A percentile compares a stretch with the other conserved stretches of the same genome.
Conservation (phyloP, 768 basidiomycete species). For the Phanerochaete carnosa region DNA sequence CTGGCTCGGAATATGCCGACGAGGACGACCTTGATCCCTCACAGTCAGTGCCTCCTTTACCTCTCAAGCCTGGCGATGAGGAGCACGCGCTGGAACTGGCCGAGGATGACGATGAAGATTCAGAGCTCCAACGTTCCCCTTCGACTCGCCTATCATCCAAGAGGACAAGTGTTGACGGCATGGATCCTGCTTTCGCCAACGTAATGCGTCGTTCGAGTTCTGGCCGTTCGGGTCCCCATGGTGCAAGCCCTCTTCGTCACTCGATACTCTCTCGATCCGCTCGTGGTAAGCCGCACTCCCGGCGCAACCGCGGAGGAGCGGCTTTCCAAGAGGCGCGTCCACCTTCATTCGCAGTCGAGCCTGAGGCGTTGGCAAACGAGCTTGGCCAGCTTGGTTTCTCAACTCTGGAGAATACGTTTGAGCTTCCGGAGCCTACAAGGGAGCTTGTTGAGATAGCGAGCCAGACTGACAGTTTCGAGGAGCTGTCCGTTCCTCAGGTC, state of each 20-base stretch:
- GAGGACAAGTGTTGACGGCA: conserved; percentile 74
- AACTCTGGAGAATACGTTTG: conserved; percentile 31
- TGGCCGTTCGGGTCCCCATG: conserved; percentile 38
- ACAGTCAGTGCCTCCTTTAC: conserved; percentile 27
- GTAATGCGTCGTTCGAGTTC: conserved; percentile 58
- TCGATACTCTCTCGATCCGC: conserved; percentile 47
- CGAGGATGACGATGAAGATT: conserved; percentile 42
- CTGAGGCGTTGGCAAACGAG: conserved; percentile 70
- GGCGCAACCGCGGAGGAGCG: conserved; percentile 61
- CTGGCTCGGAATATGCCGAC: conserved; percentile 47
- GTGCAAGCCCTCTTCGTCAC: conserved; percentile 60
- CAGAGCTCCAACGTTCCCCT: conserved; percentile 32
- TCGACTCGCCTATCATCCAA: conserved; percentile 47
- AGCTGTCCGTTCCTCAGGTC: conserved; percentile 26
- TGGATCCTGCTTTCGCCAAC: conserved; percentile 85
- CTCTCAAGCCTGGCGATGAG: conserved; percentile 17
- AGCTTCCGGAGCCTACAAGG: conserved; percentile 31
- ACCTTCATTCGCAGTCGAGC: conserved; percentile 65
- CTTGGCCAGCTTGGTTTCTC: conserved; percentile 41
- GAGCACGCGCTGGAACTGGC: conserved; percentile 31
- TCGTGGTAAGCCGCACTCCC: conserved; percentile 47
- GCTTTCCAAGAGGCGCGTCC: conserved; percentile 71
- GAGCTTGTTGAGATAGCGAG: conserved; percentile 61
- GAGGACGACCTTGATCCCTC: conserved; percentile 19
- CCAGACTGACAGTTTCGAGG: conserved; percentile 57